Percentiles rank a stretch among this genome's conserved stretches.
Conservation (phyloP, 208 protist genomes). For the Trypanosoma grayi region DNA sequence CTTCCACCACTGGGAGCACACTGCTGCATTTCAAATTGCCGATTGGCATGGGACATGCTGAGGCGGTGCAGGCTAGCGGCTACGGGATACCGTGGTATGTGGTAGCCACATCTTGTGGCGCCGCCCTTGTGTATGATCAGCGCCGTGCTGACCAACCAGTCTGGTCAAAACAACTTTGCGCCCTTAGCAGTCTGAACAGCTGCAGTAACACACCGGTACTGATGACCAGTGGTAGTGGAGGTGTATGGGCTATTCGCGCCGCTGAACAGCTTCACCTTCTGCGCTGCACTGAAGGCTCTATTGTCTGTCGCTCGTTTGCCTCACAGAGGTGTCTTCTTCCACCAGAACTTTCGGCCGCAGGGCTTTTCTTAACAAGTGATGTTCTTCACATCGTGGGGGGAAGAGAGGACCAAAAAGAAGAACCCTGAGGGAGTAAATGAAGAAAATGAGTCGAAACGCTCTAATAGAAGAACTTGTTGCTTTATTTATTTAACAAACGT, state of each 20-base stretch:
- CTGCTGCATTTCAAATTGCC: slow-evolving; percentile 8
- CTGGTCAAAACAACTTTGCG: slow-evolving; percentile 5
- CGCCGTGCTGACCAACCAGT: slow-evolving; percentile 17
- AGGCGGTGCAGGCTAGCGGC: slow-evolving; percentile 4
- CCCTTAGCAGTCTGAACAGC: neutral
- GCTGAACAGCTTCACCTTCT: slow-evolving; percentile 6
- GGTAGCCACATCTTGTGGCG: slow-evolving; percentile 12
- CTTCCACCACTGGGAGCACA: neutral
- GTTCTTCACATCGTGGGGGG: slow-evolving; percentile 15
- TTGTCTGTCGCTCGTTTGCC: slow-evolving; percentile 8
- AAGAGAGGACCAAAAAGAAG: neutral
- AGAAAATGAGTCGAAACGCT: slow-evolving; percentile 4
- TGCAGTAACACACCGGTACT: neutral
- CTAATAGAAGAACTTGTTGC: neutral
- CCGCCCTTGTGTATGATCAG: slow-evolving; percentile 18
- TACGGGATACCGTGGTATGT: neutral
- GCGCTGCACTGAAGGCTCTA: slow-evolving; percentile 13
- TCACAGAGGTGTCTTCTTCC: neutral
- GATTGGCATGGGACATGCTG: neutral
- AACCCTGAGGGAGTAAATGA: no score
- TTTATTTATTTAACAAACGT: neutral
- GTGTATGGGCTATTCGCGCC: slow-evolving; percentile 6
- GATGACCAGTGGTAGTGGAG: slow-evolving; percentile 8
- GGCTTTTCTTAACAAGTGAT: slow-evolving; percentile 11
- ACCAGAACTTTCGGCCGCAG: neutral